Conservation (phyloP, 1,139 yeast genomes). For the Scheffersomyces segobiensis region DNA sequence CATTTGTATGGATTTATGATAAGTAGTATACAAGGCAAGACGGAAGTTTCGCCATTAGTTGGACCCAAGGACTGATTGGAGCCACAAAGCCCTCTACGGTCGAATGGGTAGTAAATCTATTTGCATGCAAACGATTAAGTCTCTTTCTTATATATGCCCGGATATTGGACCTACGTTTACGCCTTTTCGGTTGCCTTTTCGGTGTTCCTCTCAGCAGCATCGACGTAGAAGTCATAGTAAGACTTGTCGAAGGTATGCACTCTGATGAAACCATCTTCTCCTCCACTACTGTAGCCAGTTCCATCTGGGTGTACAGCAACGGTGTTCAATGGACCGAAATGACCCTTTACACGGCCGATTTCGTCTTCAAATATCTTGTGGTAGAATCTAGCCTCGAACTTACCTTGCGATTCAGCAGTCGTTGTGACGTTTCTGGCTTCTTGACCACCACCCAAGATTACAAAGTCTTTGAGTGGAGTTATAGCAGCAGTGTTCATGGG, state of each 20-base stretch:
- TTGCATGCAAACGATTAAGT: not conserved
- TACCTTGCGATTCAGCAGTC: conserved; percentile 90
- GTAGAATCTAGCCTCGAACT: conserved; percentile 93
- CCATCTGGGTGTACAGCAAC: conserved; percentile 96
- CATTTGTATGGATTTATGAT: not conserved
- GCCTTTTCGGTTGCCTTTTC: conserved; percentile 46
- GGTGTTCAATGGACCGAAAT: conserved; percentile 96
- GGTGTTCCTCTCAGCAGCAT: conserved; percentile 71
- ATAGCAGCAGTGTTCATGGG: conserved; percentile 96
- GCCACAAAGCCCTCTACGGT: not conserved
- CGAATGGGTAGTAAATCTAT: not conserved
- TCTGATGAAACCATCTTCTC: conserved; percentile 97
- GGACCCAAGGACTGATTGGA: not conserved
- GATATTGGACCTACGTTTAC: conserved; percentile 2
- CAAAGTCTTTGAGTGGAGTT: conserved; percentile 88
- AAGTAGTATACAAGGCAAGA: not conserved
- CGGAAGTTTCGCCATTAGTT: not conserved
- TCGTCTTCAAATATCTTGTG: conserved; percentile 95
- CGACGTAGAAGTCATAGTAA: conserved; percentile 89
- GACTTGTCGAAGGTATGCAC: conserved; percentile 90
- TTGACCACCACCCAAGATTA: conserved; percentile 98
- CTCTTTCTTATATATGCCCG: not conserved
- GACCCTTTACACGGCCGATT: conserved; percentile 96
- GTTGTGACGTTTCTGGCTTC: conserved; percentile 98
- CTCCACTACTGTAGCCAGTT: conserved; percentile 90